Evolutionary conservation across 2,329 filamentous ascomycete species (phyloP).

Genomic region (Colletotrichum theobromicola): DNA sequence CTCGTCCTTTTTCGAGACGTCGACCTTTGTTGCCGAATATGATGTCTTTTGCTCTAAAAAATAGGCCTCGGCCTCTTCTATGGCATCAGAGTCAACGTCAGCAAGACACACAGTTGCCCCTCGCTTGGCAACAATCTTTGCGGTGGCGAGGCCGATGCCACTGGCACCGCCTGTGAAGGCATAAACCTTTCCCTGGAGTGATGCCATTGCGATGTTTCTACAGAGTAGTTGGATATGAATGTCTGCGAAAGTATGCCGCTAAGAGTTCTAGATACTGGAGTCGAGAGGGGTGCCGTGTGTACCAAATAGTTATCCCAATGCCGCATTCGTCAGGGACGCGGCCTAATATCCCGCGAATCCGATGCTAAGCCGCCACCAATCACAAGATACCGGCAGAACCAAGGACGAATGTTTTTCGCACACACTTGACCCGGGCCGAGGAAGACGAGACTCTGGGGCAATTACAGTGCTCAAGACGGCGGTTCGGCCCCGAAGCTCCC

Average conservation of each 20-base stretch:
- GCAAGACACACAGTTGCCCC: slow-evolving; percentile 42
- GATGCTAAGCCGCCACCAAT: neutral
- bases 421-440: slow-evolving; percentile 15
- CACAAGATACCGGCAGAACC: neutral
- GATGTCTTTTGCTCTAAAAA: slow-evolving; percentile 26
- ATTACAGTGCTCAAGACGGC: neutral
- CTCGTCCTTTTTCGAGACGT: slow-evolving; percentile 50
- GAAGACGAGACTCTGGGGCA: neutral
- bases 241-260: neutral
- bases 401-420: neutral
- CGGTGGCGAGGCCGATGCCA: slow-evolving; percentile 46
- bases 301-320: neutral
- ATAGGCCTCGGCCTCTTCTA: slow-evolving; percentile 33
- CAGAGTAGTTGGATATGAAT: neutral
- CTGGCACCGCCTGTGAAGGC: slow-evolving; percentile 37
- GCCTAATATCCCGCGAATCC: neutral
- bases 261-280: neutral
- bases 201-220: slow-evolving; percentile 24
- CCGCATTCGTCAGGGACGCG: neutral
- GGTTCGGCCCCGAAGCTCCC: neutral
- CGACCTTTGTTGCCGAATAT: slow-evolving; percentile 41
- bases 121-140: slow-evolving; percentile 38
- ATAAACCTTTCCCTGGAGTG: slow-evolving; percentile 35
- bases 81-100: slow-evolving; percentile 38
- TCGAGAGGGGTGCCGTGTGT: neutral